Conservation (phyloP, 768 basidiomycete species). For the Pleurotus djamor region DNA sequence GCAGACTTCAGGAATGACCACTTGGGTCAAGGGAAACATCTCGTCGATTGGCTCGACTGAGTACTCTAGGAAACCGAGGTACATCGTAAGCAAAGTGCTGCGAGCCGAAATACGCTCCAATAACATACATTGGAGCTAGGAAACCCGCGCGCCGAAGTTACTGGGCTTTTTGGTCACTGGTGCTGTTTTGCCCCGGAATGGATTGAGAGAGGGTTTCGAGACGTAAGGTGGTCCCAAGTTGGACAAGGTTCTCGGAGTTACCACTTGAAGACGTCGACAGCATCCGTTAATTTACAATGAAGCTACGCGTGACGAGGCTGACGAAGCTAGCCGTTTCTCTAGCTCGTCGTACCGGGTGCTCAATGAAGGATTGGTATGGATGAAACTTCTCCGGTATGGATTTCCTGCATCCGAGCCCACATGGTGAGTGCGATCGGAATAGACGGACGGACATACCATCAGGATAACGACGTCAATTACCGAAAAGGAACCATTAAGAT, state of each 20-base stretch:
- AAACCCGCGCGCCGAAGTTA: background rate
- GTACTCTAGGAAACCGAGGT: background rate
- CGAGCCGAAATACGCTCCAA: background rate
- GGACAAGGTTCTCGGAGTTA: background rate
- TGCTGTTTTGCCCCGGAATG: background rate
- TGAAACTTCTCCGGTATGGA: background rate
- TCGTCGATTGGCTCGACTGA: background rate
- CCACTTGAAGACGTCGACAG: background rate
- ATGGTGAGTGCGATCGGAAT: background rate
- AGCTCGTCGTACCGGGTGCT: background rate
- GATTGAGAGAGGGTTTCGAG: background rate
- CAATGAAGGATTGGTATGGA: background rate
- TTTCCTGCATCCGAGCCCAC: background rate
- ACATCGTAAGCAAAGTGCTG: background rate
- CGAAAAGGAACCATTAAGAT: background rate
- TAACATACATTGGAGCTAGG: background rate
- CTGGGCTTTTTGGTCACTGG: background rate
- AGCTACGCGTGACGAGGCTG: background rate
- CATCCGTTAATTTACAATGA: background rate
- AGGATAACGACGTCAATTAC: conserved; percentile 1
- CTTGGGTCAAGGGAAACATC: background rate
- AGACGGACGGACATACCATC: conserved; percentile 1
- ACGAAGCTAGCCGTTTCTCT: too few species aligned
- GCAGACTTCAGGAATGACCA: background rate
- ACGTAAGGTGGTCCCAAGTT: background rate